Evolutionary conservation across 73 alveolate species (phyloP), one percentile per base, ranked within the genome.

Genomic region (Effrenium voratum): DNA sequence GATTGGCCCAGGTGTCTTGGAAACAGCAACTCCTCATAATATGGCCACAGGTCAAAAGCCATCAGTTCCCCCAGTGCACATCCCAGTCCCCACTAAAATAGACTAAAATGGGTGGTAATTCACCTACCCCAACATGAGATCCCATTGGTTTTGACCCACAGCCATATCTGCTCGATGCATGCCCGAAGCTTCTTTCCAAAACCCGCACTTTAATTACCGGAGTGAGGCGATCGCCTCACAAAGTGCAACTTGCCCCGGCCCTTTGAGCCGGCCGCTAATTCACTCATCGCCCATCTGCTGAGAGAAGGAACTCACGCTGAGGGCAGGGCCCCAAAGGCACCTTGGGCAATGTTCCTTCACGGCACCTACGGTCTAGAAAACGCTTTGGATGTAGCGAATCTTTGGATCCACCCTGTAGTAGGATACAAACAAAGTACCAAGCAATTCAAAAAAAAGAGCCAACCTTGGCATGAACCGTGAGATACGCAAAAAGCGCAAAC

Each of bases 261-360:
- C n/a, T n/a, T n/a, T n/a, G n/a, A n/a, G n/a, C n/a, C n/a, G n/a
- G n/a, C n/a, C n/a, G n/a, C n/a, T n/a, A n/a, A n/a, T n/a, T n/a
- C n/a, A n/a, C 82, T 72, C 82, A 72, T 15, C 30, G 34, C 28
- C n/a, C 82, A 32, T 72, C 82, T 2, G 82, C 82, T 12, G 82
- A 12, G 82, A 47, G 82, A n/a, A 72, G 82, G 34, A 4, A 36
- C 34, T 36, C 13, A 36, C 82, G 82, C n/a, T 22, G n/a, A 28
- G 1, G 13, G 82, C 82, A 72, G 82, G 50, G 82, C 82, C 30
- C 8, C 82, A 72, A 47, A 0, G 82, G 82, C 82, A 72, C 82
- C 82, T 72, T 59, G 73, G 15, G 30, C 34, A 5, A 0, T 5
- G 0, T 16, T 10, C 30, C 8, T 28, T 28, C 73, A 59, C 73